These are phyloP conservation scores for Nematodospora anomalae DNA, from an alignment of 1,139 yeast genomes.

Conservation along the genomic window DNA sequence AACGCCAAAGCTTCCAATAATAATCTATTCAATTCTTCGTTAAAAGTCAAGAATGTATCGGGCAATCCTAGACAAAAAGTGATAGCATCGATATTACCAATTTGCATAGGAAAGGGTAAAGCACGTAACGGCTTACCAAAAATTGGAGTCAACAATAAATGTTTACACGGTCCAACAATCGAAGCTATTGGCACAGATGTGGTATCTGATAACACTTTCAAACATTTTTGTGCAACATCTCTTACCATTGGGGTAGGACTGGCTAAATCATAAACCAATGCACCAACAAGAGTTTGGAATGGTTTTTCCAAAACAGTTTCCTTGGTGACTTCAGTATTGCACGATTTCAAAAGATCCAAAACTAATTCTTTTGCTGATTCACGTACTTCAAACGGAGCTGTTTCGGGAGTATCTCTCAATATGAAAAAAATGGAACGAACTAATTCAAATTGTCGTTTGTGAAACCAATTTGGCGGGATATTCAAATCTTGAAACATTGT, in stretches of 20 bases:
- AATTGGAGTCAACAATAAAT: conserved; percentile 82
- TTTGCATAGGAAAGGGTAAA: conserved; percentile 97
- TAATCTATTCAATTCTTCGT: conserved; percentile 83
- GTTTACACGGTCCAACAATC: conserved; percentile 80
- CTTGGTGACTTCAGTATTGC: conserved; percentile 59
- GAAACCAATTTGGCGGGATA: conserved; percentile 72
- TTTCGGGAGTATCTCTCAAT: conserved; percentile 84
- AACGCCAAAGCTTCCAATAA: conserved; percentile 88
- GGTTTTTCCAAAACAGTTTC: conserved; percentile 66
- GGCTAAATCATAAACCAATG: conserved; percentile 87
- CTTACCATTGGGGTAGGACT: conserved; percentile 84
- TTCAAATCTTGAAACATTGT: conserved; percentile 68
- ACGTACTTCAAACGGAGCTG: conserved; percentile 80
- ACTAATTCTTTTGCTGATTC: conserved; percentile 69
- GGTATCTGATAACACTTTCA: conserved; percentile 65
- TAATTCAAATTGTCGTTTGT: conserved; percentile 77
- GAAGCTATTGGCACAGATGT: conserved; percentile 70
- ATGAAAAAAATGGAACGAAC: conserved; percentile 87
- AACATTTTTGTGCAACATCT: conserved; percentile 74
- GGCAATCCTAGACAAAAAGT: conserved; percentile 84
- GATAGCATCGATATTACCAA: conserved; percentile 95
- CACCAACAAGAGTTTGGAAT: conserved; percentile 82
- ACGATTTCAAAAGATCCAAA: conserved; percentile 60
- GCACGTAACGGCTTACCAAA: conserved; percentile 97
- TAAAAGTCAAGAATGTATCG: conserved; percentile 78